Evolutionary conservation across 768 basidiomycete genomes (phyloP), one percentile per base, ranked within the genome.

Genomic region (Suillus hirtellus): DNA sequence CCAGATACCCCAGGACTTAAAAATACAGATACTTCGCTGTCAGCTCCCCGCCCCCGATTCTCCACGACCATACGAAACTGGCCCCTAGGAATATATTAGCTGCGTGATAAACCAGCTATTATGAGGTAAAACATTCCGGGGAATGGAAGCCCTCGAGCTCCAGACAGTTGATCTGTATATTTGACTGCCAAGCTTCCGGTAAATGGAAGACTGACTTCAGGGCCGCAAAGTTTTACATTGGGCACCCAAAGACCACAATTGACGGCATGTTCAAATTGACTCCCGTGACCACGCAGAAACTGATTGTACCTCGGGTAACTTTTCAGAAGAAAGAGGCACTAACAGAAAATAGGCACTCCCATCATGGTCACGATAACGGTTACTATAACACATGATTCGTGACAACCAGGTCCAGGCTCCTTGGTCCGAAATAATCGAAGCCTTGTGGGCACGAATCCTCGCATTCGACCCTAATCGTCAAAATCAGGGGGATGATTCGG

Each of bases 391-490:
- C 49, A 50, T 24, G 91, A 65, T 81, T 84, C 2, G 83, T 82
- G 0, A 78, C 78, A 21, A 93, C 84, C 2, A 82, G 82, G 21
- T 71, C 82, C 92, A 92, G 92, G 0, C 64, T 71, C 2, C 76
- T 1, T 92, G 89, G 63, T 89, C 82, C 80, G 0, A 89, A 90
- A 71, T 92, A 93, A 68, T 94, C 90, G 68, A 92, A 93, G 1
- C 82, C 79, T 78, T 93, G 90, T 1, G 89, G 89, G 64, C 92
- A 93, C 0, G 84, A 82, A 68, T 92, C 92, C 63, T 87, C 69
- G 17, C 84, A 83, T 62, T 53, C 1, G 60, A 44, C 63, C n/a
- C 64, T 58, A 64, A 59, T 31, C 0, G 17, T 31, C 8, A 59
- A 35, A 47, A 4, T 21, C 19, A 17, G 31, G n/a, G 15, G 49